Percentiles rank a stretch among this genome's conserved stretches.
phyloP scores from a whole-genome alignment of 306 rosid species.

The Prunus salicina region DNA sequence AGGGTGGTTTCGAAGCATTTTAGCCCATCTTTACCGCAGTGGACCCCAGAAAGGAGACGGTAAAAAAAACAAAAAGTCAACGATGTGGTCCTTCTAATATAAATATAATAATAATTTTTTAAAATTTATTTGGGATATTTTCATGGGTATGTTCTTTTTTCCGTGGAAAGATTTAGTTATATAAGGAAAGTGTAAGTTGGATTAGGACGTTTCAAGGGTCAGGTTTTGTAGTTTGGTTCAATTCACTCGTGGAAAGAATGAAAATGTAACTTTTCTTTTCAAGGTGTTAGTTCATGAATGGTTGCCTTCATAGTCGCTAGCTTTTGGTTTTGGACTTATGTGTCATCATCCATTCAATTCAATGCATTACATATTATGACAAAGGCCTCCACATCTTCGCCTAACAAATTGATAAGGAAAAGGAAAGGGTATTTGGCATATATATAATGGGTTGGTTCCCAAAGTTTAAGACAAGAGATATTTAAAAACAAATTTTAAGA shows the following conservation, averaged over 20 bases:
- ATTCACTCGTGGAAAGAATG: constrained; percentile 10
- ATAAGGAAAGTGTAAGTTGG: neutral
- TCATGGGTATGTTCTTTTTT: neutral
- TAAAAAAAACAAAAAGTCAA: constrained; percentile 11
- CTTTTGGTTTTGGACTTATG: neutral
- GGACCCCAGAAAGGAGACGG: constrained; percentile 45
- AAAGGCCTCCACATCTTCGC: neutral
- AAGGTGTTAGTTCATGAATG: neutral
- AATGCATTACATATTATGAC: neutral
- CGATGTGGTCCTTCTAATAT: neutral
- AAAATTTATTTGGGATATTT: neutral
- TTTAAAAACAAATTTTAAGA: neutral
- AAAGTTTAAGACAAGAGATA: neutral
- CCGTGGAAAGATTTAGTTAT: neutral
- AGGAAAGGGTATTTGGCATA: neutral
- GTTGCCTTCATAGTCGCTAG: constrained; percentile 6
- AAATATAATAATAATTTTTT: neutral
- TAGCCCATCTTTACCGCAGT: constrained; percentile 46
- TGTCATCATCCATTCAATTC: neutral
- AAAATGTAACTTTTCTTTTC: neutral
- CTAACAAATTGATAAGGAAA: neutral
- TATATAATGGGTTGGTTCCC: neutral
- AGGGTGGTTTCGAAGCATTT: constrained; percentile 50
- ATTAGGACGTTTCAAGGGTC: constrained; percentile 23
- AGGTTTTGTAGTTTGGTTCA: constrained; percentile 25